Conservation (phyloP, 225 moss, liverwort and hornwort species). For the Asterella californica region DNA sequence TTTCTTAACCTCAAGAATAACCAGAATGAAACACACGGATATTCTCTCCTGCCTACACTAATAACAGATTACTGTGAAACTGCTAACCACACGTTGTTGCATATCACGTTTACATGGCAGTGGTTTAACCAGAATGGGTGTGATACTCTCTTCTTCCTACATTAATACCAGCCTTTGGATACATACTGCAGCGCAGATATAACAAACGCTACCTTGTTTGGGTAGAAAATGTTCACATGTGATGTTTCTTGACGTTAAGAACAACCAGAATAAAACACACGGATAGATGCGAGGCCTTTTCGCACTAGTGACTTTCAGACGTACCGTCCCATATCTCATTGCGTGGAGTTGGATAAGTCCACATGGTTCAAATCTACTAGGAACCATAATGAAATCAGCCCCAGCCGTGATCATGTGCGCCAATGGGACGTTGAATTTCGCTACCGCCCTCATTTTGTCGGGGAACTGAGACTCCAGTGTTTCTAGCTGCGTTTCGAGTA, state of each 20-base stretch:
- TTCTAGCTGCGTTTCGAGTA: conserved; percentile 73
- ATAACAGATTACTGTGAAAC: too few relatives aligned
- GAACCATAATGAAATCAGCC: conserved; percentile 74
- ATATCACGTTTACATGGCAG: too few relatives aligned
- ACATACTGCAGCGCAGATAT: neutral
- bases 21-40: too few relatives aligned
- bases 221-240: neutral
- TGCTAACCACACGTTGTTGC: too few relatives aligned
- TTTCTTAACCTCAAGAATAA: too few relatives aligned
- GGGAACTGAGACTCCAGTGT: conserved; percentile 64
- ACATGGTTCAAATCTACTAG: conserved; percentile 93
- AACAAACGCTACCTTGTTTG: neutral
- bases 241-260: too few relatives aligned
- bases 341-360: conserved; percentile 87
- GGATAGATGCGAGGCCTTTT: too few relatives aligned
- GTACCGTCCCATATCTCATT: conserved; percentile 90
- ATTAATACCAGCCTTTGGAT: neutral
- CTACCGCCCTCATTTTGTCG: conserved; percentile 68
- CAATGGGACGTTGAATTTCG: conserved; percentile 77
- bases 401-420: conserved; percentile 84
- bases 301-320: neutral
- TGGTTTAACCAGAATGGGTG: too few relatives aligned
- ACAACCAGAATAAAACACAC: too few relatives aligned
- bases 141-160: too few relatives aligned
- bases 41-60: too few relatives aligned